Percentiles rank a stretch among this genome's conserved stretches.
Evolutionary conservation across 495 filamentous ascomycete species (phyloP).

Genomic region (Podospora australis): DNA sequence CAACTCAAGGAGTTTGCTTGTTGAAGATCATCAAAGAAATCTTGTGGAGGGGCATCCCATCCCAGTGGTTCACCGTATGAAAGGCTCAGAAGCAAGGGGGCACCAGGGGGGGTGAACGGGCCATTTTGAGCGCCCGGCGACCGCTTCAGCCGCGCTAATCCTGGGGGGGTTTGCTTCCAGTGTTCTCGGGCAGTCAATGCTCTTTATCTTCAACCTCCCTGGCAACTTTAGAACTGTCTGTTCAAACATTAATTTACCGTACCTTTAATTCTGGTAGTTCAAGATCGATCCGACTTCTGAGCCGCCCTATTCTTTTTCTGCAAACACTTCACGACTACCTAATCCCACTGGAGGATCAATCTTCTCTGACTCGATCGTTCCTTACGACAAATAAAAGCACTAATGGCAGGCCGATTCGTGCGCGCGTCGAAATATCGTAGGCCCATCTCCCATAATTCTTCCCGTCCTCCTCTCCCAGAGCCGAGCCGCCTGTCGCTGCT

Average conservation of each 20-base stretch:
- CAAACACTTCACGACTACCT: not conserved
- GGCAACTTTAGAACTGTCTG: too few relatives aligned
- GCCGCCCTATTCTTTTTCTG: not conserved
- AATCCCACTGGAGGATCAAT: not conserved
- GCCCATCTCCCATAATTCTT: slow-evolving; percentile 26
- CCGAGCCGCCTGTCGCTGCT: too few relatives aligned
- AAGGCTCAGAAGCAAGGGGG: not conserved
- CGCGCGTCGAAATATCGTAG: slow-evolving; percentile 97
- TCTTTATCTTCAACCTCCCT: too few relatives aligned
- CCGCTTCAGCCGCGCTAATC: not conserved
- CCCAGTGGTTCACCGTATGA: too few relatives aligned
- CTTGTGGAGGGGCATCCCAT: not conserved
- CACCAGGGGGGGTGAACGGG: not conserved
- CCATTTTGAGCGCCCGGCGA: not conserved
- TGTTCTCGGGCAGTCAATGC: not conserved
- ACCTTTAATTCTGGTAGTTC: not conserved
- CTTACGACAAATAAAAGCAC: not conserved
- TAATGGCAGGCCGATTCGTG: slow-evolving; percentile 95
- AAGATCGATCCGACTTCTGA: not conserved
- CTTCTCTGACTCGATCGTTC: not conserved
- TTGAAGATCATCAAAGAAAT: too few relatives aligned
- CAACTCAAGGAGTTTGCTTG: too few relatives aligned
- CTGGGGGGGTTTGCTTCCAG: not conserved
- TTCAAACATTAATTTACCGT: too few relatives aligned
- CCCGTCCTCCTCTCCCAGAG: too few relatives aligned